Evolutionary conservation across 1,284 basidiomycete species (phyloP), one percentile per base, ranked within the genome.

Genomic region (Melampsora occidentalis): DNA sequence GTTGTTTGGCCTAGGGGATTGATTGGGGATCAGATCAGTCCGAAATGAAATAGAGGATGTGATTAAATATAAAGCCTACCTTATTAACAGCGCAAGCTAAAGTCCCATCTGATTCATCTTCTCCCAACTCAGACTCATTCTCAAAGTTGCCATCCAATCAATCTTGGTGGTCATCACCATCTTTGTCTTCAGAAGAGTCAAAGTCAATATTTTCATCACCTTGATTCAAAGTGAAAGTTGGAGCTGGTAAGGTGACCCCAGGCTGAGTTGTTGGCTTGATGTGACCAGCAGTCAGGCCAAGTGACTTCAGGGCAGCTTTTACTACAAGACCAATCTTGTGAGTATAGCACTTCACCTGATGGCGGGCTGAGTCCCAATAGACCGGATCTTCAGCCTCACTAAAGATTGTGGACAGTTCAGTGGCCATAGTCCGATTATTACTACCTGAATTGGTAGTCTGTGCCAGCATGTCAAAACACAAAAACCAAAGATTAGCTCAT

Each of bases 401-500:
- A 20, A 65, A 31, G 10, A 51, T 22, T 4, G 5, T 10, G 3
- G 48, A n/a, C 18, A 68, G 18, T 28, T 68, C 42, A 31, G 33
- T 68, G 9, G 22, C n/a, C 66, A 68, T 68, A 9, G 66, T 68
- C 1, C 49, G 33, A n/a, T 68, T 68, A 22, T 68, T 68, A 18
- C n/a, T 46, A 1, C 66, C 20, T 2, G 66, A 68, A 31, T 68
- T 9, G 9, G 2, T 35, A 5, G 35, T 35, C 35, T 35, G 35
- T 6, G 6, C 9, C 35, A 35, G 9, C 48, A 5, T 16, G 25
- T 22, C n/a, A 5, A 68, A 22, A 12, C 33, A n/a, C 9, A 68
- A 68, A 28, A 18, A 35, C 35, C 12, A 12, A 4, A 49, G 48
- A n/a, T 68, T 39, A 65, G 25, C 25, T 65, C 9, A 4, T n/a